Base-by-base conservation (phyloP, 345 rosid species). In the Gossypium australe region DNA sequence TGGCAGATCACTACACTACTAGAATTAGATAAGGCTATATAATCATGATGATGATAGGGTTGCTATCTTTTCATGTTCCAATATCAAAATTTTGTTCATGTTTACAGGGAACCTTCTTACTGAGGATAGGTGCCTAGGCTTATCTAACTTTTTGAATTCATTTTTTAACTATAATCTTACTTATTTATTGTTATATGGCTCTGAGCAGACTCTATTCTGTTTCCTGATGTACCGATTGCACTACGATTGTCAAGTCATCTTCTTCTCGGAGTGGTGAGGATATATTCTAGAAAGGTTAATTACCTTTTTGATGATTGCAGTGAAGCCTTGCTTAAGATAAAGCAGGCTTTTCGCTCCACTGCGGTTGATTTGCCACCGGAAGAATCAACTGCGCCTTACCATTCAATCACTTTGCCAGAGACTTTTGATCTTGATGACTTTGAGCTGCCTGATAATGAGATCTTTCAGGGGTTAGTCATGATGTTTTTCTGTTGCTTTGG, bases 221-320 rank as follows among this genome's bases (percentile, higher is more conserved):
- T 91, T 83, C 99, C 99, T 38, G 99, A 95, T n/a, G 91, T 88
- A 64, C 99, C 99, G 2, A 95, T 95, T 67, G 99, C 99, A 44
- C 89, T 94, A 16, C 44, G 58, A 16, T 78, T 96, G 77, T 96
- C 99, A 64, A 96, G 99, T 80, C 99, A 96, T 88, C 97, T 96
- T 74, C 86, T 96, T 83, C 97, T 96, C 72, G 99, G 99, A 67
- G 99, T 96, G 77, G 99, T 96, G 84, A 93, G 98, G 86, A 96
- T 96, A 81, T 96, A 96, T 76, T 90, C 97, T 77, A 88, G 91
- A 81, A 96, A 96, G 92, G 99, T 96, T 78, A 87, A 82, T 86
- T 96, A 96, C 90, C 98, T 96, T 76, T 96, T 96, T 12, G 99
- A 96, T 81, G 99, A 96, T 85, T 96, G 99, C 87, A 96, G 98